Conservation (phyloP, 2,329 filamentous ascomycete genomes). For the Fusarium tanahbumbuense region DNA sequence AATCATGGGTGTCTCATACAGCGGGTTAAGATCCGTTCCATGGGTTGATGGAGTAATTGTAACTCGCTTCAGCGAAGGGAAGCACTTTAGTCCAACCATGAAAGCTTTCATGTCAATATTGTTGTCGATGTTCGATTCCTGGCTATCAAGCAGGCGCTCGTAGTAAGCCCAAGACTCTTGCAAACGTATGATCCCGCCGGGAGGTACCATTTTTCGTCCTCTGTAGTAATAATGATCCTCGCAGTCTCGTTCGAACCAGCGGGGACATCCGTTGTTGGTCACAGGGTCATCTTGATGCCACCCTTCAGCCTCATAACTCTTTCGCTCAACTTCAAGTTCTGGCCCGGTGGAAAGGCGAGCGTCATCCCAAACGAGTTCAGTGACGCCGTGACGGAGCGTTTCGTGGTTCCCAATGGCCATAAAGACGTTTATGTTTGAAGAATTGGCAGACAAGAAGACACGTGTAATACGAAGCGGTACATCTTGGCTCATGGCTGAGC, state of each 20-base stretch:
- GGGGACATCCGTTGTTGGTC: too few species aligned
- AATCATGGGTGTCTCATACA: constrained; percentile 3
- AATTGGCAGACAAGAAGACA: constrained; percentile 6
- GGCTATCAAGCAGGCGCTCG: too few species aligned
- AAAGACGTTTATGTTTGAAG: not conserved
- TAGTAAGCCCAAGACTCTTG: too few species aligned
- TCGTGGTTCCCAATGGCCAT: not conserved
- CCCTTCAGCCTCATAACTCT: too few species aligned
- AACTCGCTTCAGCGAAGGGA: not conserved
- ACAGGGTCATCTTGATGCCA: too few species aligned
- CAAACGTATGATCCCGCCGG: too few species aligned
- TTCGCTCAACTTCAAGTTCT: too few species aligned
- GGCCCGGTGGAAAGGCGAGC: not conserved
- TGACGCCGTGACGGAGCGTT: not conserved
- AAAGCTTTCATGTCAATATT: too few species aligned
- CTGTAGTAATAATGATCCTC: too few species aligned
- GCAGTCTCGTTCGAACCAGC: too few species aligned
- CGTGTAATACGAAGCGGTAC: not conserved
- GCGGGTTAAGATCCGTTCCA: not conserved
- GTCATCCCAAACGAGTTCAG: constrained; percentile 6
- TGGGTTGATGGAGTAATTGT: constrained; percentile 3
- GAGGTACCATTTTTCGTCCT: too few species aligned
- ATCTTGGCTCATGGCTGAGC: not conserved
- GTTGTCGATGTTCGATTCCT: too few species aligned
- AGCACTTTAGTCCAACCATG: not conserved